These are phyloP conservation scores for Phytophthora sojae DNA, from an alignment of 352 stramenopile genomes.

Conservation along the genomic window DNA sequence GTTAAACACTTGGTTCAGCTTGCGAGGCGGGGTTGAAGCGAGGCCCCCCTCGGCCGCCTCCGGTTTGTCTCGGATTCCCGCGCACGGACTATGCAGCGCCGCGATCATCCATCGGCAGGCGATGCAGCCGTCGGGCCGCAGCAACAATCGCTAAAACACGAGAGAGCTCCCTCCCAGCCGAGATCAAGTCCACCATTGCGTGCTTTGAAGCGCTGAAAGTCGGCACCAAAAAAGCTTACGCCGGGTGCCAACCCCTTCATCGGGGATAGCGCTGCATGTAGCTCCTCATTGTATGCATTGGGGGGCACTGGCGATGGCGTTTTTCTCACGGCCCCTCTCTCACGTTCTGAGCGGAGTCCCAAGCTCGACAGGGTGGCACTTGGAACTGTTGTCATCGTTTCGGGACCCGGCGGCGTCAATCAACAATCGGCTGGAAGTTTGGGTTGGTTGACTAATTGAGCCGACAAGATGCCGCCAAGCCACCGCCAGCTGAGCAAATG, in stretches of 20 bases:
- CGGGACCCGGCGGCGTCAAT: background rate
- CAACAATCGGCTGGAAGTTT: too few relatives aligned
- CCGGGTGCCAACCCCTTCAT: too few relatives aligned
- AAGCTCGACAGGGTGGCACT: background rate
- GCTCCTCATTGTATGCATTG: background rate
- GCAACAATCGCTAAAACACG: background rate
- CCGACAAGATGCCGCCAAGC: background rate
- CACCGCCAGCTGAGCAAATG: background rate
- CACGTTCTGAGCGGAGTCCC: conserved; percentile 3
- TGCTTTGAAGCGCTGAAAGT: background rate
- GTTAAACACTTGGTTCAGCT: conserved; percentile 27
- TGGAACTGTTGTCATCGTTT: conserved; percentile 8
- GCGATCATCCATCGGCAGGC: conserved; percentile 13
- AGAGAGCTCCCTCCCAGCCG: too few relatives aligned
- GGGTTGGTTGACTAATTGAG: too few relatives aligned
- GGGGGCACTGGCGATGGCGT: background rate
- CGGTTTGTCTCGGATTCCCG: conserved; percentile 33
- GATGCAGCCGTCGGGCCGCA: conserved; percentile 12
- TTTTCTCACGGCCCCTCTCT: conserved; percentile 26
- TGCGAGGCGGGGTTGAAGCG: conserved; percentile 29
- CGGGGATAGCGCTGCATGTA: background rate
- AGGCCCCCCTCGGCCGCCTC: background rate
- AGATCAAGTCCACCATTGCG: background rate
- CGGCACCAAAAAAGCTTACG: background rate
- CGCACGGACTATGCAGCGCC: conserved; percentile 24